Evolutionary conservation across 2,329 filamentous ascomycete genomes (phyloP).

Genomic region (Penicillium decumbens): DNA sequence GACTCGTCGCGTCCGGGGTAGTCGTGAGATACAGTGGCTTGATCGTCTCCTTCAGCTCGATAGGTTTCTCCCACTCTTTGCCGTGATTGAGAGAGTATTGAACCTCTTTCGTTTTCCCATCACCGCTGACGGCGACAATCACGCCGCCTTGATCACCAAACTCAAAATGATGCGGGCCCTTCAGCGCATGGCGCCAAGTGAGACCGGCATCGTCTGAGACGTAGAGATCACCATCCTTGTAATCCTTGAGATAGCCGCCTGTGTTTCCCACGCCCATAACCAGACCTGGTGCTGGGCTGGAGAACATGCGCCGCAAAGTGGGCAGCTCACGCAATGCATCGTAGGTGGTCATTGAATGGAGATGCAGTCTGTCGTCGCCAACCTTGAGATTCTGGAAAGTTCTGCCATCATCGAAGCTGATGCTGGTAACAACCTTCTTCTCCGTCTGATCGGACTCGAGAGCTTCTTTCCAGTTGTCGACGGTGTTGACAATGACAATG

Average conservation of each 20-base stretch:
- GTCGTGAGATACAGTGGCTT: conserved; percentile 73
- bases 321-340: conserved; percentile 43
- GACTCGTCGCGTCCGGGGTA: conserved; percentile 83
- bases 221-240: conserved; percentile 71
- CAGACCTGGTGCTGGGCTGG: conserved; percentile 85
- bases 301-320: conserved; percentile 83
- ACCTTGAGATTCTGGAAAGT: conserved; percentile 71
- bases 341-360: conserved; percentile 82
- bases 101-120: conserved; percentile 54
- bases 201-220: conserved; percentile 87
- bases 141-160: conserved; percentile 92
- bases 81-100: conserved; percentile 88
- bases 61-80: conserved; percentile 65
- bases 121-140: conserved; percentile 73
- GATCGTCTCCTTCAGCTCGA: conserved; percentile 67
- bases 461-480: conserved; percentile 79
- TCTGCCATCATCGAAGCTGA: conserved; percentile 93
- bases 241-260: conserved; percentile 66
- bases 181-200: conserved; percentile 68
- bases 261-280: conserved; percentile 93
- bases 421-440: conserved; percentile 66
- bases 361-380: conserved; percentile 65
- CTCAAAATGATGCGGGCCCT: conserved; percentile 89
- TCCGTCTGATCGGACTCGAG: conserved; percentile 54
- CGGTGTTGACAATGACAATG: conserved; percentile 82